Evolutionary conservation across 2,329 filamentous ascomycete species (phyloP).

Genomic region (Trichoderma sp.): DNA sequence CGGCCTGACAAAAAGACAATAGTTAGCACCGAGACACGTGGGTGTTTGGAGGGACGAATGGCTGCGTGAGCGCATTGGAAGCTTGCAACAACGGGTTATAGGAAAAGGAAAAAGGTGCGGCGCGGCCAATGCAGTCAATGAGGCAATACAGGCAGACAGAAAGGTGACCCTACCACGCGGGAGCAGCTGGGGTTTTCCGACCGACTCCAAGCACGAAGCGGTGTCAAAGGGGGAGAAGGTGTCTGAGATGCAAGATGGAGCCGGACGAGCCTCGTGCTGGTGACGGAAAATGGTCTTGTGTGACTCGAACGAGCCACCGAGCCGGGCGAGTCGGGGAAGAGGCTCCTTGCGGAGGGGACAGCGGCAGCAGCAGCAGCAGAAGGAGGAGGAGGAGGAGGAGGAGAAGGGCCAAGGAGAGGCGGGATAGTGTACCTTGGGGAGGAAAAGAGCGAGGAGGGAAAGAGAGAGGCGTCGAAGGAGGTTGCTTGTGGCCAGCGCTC

Average conservation of each 20-base stretch:
- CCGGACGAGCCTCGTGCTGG: constrained; percentile 32
- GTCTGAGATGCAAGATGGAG: constrained; percentile 8
- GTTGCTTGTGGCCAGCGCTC: constrained; percentile 28
- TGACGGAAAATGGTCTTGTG: constrained; percentile 28
- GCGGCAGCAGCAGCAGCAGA: no score
- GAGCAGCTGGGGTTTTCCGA: constrained; percentile 1
- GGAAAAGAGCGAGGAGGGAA: constrained; percentile 15
- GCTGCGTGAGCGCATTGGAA: constrained; percentile 7
- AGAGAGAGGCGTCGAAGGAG: constrained; percentile 25
- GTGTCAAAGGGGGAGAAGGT: constrained; percentile 1
- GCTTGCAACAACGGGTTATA: background rate
- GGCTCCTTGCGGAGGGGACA: no score
- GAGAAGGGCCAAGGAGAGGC: no score
- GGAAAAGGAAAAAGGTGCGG: background rate
- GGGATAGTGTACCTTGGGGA: background rate
- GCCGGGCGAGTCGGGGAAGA: constrained; percentile 12
- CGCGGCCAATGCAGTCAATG: constrained; percentile 7
- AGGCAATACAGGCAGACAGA: constrained; percentile 1
- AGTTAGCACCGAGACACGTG: background rate
- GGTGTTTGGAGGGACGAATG: background rate
- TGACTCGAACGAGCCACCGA: constrained; percentile 29
- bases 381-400: no score
- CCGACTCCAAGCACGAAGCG: background rate
- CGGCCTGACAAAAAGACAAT: constrained; percentile 6
- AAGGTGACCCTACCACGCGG: background rate